Evolutionary conservation across 352 stramenopile species (phyloP), one percentile per base, ranked within the genome.

Genomic region (Phytophthora cryptogea): DNA sequence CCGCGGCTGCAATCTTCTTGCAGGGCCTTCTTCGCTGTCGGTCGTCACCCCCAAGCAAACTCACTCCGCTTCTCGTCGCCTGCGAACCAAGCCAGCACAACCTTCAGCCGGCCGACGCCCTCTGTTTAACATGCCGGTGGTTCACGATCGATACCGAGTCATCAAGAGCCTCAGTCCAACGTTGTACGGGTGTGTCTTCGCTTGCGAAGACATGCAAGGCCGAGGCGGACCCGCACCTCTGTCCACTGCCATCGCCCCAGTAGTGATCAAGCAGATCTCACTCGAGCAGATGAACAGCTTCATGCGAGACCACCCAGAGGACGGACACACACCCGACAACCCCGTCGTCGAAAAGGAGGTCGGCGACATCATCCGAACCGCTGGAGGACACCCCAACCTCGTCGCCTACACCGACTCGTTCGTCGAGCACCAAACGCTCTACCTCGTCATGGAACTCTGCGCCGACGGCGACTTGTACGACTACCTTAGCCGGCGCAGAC

Each of bases 231-330:
- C 8, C 35, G 54, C 26, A 3, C 58, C 52, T 17, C 43, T 39
- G 30, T 11, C 59, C 10, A 7, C 43, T 5, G 4, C 33, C 28
- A 47, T 43, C 2, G 45, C 42, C 1, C 31, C 35, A 30, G 66
- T 78, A 41, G 76, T 79, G 20, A 49, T 86, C 57, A 86, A 86
- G 41, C 70, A 81, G 50, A 59, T 83, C 37, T 68, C 74, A 2
- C 63, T 86, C 10, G 57, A 71, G 30, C 62, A 44, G 4, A 54
- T 73, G 51, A 60, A 68, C 30, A 78, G 17, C 32, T 30, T 59
- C 23, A 56, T 63, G 31, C 41, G 20, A 36, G 71, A 63, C 27
- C 63, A 58, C 31, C 63, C 54, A 11, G 32, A 33, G 16, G 28
- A 54, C 13, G 50, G 57, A 16, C 66, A 74, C 33, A 63, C 47